These are phyloP conservation scores for Picocystis sp. DNA, from an alignment of 163 green algal species.

Conservation along the genomic window DNA sequence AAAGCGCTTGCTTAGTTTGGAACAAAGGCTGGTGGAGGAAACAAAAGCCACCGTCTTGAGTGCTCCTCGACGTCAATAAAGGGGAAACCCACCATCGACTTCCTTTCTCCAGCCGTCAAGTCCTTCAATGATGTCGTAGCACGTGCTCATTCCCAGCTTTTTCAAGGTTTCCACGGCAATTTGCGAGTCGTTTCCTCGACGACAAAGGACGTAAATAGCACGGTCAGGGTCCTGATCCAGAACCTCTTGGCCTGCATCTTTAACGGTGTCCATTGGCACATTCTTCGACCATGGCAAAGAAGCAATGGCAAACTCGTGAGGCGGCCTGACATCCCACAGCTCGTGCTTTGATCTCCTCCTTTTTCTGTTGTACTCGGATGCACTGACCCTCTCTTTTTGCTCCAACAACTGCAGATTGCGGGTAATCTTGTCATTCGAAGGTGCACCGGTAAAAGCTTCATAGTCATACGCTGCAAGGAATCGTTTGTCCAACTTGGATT, in stretches of 20 bases:
- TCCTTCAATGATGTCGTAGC: no score
- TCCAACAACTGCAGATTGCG: slow-evolving; percentile 26
- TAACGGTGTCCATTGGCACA: slow-evolving; percentile 31
- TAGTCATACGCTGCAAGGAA: slow-evolving; percentile 58
- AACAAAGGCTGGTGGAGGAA: no score
- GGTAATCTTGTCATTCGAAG: slow-evolving; percentile 23
- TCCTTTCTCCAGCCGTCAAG: no score
- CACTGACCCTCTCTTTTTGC: slow-evolving; percentile 20
- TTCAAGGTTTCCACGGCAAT: slow-evolving; percentile 42
- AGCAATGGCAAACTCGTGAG: slow-evolving; percentile 53
- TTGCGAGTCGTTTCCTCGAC: slow-evolving; percentile 87
- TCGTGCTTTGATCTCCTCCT: slow-evolving; percentile 15
- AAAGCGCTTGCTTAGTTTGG: no score
- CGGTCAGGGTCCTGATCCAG: neutral
- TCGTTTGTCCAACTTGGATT: slow-evolving; percentile 27
- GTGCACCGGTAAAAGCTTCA: slow-evolving; percentile 1
- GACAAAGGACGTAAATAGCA: slow-evolving; percentile 60
- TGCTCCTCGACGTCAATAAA: no score
- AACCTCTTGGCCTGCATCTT: neutral
- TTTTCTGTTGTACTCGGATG: slow-evolving; percentile 6
- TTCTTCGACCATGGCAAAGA: slow-evolving; percentile 46
- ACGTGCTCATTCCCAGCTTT: slow-evolving; percentile 22
- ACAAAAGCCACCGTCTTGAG: no score
- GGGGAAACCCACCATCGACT: no score
- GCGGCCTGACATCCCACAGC: slow-evolving; percentile 63